A percentile compares a stretch with the other conserved stretches of the same genome.
phyloP scores from a whole-genome alignment of 345 rosid genomes.

The Lenwebbia sp. region DNA sequence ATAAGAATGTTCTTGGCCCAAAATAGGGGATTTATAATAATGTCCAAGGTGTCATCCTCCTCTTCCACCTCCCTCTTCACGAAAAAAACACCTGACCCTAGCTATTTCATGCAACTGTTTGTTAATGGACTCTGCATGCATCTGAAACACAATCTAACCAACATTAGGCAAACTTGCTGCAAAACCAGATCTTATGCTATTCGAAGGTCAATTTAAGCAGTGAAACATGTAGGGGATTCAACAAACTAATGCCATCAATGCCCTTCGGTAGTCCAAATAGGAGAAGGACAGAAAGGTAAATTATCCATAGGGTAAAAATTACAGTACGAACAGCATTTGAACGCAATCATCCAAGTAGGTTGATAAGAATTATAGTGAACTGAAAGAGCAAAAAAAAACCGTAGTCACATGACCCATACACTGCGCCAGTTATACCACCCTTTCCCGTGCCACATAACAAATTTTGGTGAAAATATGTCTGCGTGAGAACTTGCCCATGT shows the following conservation, averaged over 20 bases:
- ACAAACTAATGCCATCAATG: not conserved
- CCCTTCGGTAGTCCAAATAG: not conserved
- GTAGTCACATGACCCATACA: not conserved
- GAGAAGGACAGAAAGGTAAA: not conserved
- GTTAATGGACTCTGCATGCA: not conserved
- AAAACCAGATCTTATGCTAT: not conserved
- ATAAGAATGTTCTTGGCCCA: not conserved
- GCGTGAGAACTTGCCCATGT: not conserved
- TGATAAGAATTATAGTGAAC: not conserved
- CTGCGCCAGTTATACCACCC: not conserved
- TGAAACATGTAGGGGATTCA: not conserved
- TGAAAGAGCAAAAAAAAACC: not conserved
- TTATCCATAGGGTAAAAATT: not conserved
- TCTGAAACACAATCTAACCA: not conserved
- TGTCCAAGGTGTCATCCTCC: not conserved
- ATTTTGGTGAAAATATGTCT: not conserved
- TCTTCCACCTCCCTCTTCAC: not conserved
- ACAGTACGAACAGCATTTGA: not conserved
- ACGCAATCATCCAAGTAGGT: not conserved
- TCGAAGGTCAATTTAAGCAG: not conserved
- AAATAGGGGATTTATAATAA: not conserved
- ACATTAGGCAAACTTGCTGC: not conserved
- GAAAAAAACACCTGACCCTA: not conserved
- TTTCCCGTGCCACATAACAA: not conserved
- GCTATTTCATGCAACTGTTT: not conserved